These are phyloP conservation scores for Phytophthora litchii DNA, from an alignment of 352 stramenopile species.

Conservation along the genomic window DNA sequence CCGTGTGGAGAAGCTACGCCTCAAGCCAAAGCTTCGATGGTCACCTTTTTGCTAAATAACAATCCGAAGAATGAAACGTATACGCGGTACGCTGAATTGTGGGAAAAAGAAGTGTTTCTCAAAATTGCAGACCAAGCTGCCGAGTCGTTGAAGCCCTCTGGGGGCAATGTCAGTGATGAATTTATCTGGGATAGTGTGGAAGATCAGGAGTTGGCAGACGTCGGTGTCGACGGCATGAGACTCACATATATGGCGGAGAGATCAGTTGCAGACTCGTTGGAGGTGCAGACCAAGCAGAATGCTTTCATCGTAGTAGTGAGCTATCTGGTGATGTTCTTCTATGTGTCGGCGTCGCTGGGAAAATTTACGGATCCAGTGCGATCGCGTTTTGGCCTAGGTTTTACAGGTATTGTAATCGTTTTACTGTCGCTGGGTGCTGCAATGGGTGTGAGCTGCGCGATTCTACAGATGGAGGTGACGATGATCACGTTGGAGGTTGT, in stretches of 20 bases:
- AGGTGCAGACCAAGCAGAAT: constrained; percentile 89
- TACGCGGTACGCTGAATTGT: constrained; percentile 71
- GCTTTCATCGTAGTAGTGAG: constrained; percentile 88
- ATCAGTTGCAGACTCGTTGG: constrained; percentile 82
- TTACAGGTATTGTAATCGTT: constrained; percentile 89
- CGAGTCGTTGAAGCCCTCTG: constrained; percentile 25
- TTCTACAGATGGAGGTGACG: constrained; percentile 83
- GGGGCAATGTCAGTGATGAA: constrained; percentile 14
- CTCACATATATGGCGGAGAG: constrained; percentile 88
- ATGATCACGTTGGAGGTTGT: constrained; percentile 94
- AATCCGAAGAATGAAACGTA: constrained; percentile 77
- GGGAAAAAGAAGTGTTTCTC: constrained; percentile 86
- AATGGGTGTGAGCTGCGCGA: constrained; percentile 66
- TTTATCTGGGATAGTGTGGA: constrained; percentile 34
- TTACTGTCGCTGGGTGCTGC: constrained; percentile 75
- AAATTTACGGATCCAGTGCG: constrained; percentile 67
- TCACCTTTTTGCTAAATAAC: constrained; percentile 90
- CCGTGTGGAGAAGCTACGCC: constrained; percentile 83
- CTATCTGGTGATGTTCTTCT: constrained; percentile 92
- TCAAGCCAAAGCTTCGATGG: constrained; percentile 75
- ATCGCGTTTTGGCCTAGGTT: constrained; percentile 80
- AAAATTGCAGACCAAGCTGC: constrained; percentile 35
- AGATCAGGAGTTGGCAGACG: constrained; percentile 27
- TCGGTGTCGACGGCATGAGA: constrained; percentile 55
- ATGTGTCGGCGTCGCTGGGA: constrained; percentile 87